These are phyloP conservation scores for Saturnispora halmiae DNA, from an alignment of 805 yeast species.

Conservation along the genomic window DNA sequence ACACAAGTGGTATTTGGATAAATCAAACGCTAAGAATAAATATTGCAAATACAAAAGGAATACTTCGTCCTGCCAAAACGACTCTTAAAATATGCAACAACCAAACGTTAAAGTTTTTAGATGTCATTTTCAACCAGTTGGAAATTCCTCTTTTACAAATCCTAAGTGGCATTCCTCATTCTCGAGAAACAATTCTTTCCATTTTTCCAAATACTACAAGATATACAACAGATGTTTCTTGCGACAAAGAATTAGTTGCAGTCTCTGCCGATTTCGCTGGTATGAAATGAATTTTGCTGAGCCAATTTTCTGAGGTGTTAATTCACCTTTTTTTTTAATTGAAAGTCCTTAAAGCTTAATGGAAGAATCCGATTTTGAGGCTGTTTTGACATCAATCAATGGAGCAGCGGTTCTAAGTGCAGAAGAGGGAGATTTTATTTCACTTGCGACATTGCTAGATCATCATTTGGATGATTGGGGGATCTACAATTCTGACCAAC, in stretches of 20 bases:
- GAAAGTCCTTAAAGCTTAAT: too few species aligned
- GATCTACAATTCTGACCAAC: slow-evolving; percentile 41
- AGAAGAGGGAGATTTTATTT: slow-evolving; percentile 50
- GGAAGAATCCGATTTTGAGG: slow-evolving; percentile 5
- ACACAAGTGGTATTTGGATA: not conserved
- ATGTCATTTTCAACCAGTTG: not conserved
- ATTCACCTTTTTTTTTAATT: too few species aligned
- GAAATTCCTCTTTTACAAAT: not conserved
- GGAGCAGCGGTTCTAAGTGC: slow-evolving; percentile 24
- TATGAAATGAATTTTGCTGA: not conserved
- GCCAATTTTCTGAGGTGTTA: not conserved
- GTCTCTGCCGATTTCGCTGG: not conserved
- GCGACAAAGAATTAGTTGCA: not conserved
- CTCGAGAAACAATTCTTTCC: too few species aligned
- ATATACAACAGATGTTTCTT: not conserved
- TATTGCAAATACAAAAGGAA: slow-evolving; percentile 7
- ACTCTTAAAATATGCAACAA: slow-evolving; percentile 7
- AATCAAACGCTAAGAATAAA: slow-evolving; percentile 4
- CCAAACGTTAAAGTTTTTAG: not conserved
- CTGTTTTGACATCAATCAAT: slow-evolving; percentile 12
- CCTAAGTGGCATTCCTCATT: not conserved
- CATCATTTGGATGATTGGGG: slow-evolving; percentile 43
- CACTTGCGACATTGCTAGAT: slow-evolving; percentile 68
- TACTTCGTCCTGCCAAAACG: slow-evolving; percentile 8
- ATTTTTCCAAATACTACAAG: too few species aligned